Evolutionary conservation across 257 asterid species (phyloP).

Genomic region (Nicotiana sylvestris): DNA sequence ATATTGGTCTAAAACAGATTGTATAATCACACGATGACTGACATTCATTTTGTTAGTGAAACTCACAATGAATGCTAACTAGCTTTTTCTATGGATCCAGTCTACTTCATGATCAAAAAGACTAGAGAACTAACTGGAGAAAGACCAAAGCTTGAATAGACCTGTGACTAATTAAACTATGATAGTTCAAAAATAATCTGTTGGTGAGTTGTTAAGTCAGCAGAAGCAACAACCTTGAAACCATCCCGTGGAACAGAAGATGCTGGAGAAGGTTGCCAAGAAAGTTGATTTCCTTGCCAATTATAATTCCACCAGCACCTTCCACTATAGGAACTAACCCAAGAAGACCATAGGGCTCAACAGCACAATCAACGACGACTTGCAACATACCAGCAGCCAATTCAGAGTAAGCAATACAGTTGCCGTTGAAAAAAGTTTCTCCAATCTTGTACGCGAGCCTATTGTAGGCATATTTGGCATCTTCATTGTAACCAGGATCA

Average conservation of each 20-base stretch:
- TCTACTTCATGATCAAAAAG: background rate
- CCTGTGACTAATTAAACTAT: background rate
- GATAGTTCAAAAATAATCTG: background rate
- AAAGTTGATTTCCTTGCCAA: background rate
- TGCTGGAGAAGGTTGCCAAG: background rate
- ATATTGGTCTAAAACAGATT: background rate
- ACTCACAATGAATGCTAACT: background rate
- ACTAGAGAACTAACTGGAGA: too few relatives aligned
- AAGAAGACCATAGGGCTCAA: background rate
- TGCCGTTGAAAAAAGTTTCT: background rate
- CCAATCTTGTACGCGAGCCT: background rate
- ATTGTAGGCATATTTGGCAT: background rate
- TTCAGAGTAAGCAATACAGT: background rate
- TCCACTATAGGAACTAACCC: background rate
- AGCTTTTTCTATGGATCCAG: background rate
- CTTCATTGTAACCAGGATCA: background rate
- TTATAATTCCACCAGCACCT: background rate
- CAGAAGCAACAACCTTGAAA: slow-evolving; percentile 1
- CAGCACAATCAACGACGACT: background rate
- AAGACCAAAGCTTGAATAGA: too few relatives aligned
- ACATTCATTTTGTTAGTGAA: background rate
- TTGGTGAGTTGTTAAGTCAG: background rate
- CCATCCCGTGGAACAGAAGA: background rate
- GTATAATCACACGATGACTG: background rate
- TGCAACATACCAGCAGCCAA: background rate